Percentiles rank a stretch among this genome's conserved stretches.
Conservation (phyloP, 2,329 filamentous ascomycete genomes). For the Colletotrichum sp. region DNA sequence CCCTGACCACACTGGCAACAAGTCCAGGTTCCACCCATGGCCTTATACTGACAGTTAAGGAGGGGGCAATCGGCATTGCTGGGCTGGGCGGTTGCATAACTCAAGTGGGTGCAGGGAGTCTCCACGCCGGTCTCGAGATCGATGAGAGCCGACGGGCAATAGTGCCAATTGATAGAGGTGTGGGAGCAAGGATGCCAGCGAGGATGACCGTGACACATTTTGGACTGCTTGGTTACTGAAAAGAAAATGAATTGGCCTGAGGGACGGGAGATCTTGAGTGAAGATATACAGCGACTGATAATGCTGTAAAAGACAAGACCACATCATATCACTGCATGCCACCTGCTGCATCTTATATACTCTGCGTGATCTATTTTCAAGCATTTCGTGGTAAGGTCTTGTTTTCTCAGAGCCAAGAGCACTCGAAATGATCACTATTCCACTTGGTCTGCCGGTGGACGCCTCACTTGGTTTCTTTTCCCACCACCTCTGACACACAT, state of each 20-base stretch:
- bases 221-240: neutral
- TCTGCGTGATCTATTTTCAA: neutral
- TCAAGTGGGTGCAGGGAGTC: constrained; percentile 52
- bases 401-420: neutral
- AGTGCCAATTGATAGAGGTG: constrained; percentile 60
- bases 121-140: constrained; percentile 55
- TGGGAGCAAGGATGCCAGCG: constrained; percentile 57
- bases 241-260: neutral
- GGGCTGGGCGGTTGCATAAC: constrained; percentile 50
- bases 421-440: constrained; percentile 9
- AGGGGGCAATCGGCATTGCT: constrained; percentile 51
- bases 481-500: neutral
- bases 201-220: constrained; percentile 61
- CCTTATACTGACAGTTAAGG: constrained; percentile 55
- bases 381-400: neutral
- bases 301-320: neutral
- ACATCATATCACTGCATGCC: neutral
- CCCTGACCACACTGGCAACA: constrained; percentile 58
- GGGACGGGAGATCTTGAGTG: neutral
- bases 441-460: constrained; percentile 12
- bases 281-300: neutral
- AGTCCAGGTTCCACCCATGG: constrained; percentile 55
- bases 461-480: constrained; percentile 20
- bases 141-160: constrained; percentile 54
- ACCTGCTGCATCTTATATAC: constrained; percentile 4